Evolutionary conservation across 345 rosid genomes (phyloP).

Genomic region (Luvunga scandens): DNA sequence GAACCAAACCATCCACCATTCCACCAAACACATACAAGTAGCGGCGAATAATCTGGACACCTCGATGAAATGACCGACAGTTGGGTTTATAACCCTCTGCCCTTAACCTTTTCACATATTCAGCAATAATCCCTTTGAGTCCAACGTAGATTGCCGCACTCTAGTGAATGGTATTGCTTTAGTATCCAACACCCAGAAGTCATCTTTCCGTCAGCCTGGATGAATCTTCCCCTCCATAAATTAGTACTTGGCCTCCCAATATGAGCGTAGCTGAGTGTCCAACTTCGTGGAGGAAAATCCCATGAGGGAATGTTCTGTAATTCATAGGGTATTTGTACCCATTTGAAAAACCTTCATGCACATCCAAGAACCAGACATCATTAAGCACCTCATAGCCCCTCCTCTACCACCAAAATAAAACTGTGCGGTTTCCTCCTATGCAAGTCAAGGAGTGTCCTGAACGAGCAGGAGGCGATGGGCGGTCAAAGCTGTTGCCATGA

Average conservation of each 20-base stretch:
- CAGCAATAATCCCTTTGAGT: slow-evolving; percentile 28
- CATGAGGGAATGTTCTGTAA: slow-evolving; percentile 45
- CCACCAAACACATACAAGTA: slow-evolving; percentile 79
- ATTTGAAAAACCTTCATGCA: slow-evolving; percentile 40
- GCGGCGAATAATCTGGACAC: slow-evolving; percentile 62
- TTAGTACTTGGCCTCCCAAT: slow-evolving; percentile 69
- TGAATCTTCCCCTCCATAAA: slow-evolving; percentile 94
- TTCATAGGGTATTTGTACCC: slow-evolving; percentile 67
- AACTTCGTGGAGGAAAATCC: slow-evolving; percentile 68
- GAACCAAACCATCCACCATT: slow-evolving; percentile 72
- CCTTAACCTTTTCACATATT: slow-evolving; percentile 57
- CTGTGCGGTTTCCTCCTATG: slow-evolving; percentile 44
- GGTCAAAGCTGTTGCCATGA: slow-evolving; percentile 59
- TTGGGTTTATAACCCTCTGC: slow-evolving; percentile 53
- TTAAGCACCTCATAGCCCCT: slow-evolving; percentile 72
- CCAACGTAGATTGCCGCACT: slow-evolving; percentile 32
- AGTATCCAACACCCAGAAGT: slow-evolving; percentile 78
- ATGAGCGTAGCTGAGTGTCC: slow-evolving; percentile 87
- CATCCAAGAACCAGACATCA: slow-evolving; percentile 81
- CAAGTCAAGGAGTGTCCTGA: slow-evolving; percentile 92
- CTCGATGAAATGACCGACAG: slow-evolving; percentile 75
- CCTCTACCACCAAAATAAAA: slow-evolving; percentile 97
- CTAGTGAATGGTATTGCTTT: slow-evolving; percentile 42
- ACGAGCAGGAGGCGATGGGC: slow-evolving; percentile 76
- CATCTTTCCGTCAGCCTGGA: slow-evolving; percentile 73